Evolutionary conservation across 257 asterid genomes (phyloP).

Genomic region (Solanum clarkiae): DNA sequence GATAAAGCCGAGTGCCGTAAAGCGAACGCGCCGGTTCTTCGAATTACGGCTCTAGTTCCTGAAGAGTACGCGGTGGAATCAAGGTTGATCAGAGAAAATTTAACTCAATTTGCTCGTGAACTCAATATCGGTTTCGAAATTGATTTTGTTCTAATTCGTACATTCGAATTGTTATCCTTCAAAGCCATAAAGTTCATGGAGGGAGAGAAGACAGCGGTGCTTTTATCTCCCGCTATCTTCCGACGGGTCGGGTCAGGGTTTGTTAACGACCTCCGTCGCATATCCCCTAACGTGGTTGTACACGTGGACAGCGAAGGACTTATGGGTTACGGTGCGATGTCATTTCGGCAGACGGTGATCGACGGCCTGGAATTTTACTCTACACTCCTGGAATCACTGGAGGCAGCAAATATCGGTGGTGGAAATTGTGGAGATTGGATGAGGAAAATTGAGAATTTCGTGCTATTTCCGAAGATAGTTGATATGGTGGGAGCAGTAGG

Average conservation of each 20-base stretch:
- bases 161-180: conserved; percentile 57
- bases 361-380: conserved; percentile 87
- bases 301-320: conserved; percentile 70
- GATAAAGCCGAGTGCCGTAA: conserved; percentile 41
- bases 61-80: conserved; percentile 66
- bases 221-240: conserved; percentile 65
- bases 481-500: conserved; percentile 58
- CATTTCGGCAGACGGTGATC: conserved; percentile 66
- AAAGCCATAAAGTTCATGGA: conserved; percentile 62
- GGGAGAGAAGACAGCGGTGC: conserved; percentile 59
- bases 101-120: conserved; percentile 67
- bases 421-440: conserved; percentile 43
- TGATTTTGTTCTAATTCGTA: conserved; percentile 43
- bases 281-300: conserved; percentile 77
- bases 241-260: conserved; percentile 61
- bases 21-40: conserved; percentile 27
- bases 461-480: conserved; percentile 58
- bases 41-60: conserved; percentile 66
- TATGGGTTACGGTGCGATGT: conserved; percentile 36
- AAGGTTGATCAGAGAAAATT: conserved; percentile 43
- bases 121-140: conserved; percentile 54
- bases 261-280: conserved; percentile 56
- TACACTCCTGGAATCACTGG: conserved; percentile 64
- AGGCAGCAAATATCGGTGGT: conserved; percentile 42
- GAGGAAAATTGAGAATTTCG: conserved; percentile 58